Evolutionary conservation across 202 grass and related monocot species (phyloP).

Genomic region (Setaria viridis): DNA sequence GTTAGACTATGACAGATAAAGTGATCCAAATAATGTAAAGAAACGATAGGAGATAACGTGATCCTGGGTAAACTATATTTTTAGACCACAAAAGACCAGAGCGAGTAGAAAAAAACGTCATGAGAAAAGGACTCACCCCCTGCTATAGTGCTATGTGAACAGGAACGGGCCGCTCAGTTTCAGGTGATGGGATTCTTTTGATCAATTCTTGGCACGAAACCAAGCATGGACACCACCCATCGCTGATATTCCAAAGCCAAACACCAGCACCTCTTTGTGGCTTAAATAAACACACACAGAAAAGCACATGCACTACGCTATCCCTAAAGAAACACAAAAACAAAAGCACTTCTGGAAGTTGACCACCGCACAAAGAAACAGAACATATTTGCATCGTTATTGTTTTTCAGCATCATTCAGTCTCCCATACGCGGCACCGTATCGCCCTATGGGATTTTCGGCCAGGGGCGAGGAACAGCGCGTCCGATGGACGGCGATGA

Average conservation of each 20-base stretch:
- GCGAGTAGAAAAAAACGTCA: neutral
- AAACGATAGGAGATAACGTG: neutral
- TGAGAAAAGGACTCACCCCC: neutral
- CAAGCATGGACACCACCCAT: slow-evolving; percentile 10
- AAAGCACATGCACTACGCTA: neutral
- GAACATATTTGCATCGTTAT: neutral
- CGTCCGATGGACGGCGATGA: slow-evolving; percentile 15
- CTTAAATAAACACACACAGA: slow-evolving; percentile 3
- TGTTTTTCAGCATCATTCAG: neutral
- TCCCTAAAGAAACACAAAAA: slow-evolving; percentile 23
- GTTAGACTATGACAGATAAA: slow-evolving; percentile 2
- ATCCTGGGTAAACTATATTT: neutral
- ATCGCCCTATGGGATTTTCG: neutral
- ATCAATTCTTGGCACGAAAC: neutral
- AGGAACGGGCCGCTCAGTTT: slow-evolving; percentile 13
- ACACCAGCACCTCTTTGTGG: neutral
- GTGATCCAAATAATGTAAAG: slow-evolving; percentile 13
- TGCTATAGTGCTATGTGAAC: slow-evolving; percentile 6
- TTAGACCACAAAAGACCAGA: neutral
- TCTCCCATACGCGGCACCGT: slow-evolving; percentile 20
- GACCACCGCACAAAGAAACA: slow-evolving; percentile 11
- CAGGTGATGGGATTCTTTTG: neutral
- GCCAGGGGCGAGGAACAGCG: slow-evolving; percentile 11
- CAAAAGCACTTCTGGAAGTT: slow-evolving; percentile 33
- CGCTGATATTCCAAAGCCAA: slow-evolving; percentile 23